Base-by-base conservation (phyloP, 768 basidiomycete genomes). In the Hortiboletus flavorubellus region DNA sequence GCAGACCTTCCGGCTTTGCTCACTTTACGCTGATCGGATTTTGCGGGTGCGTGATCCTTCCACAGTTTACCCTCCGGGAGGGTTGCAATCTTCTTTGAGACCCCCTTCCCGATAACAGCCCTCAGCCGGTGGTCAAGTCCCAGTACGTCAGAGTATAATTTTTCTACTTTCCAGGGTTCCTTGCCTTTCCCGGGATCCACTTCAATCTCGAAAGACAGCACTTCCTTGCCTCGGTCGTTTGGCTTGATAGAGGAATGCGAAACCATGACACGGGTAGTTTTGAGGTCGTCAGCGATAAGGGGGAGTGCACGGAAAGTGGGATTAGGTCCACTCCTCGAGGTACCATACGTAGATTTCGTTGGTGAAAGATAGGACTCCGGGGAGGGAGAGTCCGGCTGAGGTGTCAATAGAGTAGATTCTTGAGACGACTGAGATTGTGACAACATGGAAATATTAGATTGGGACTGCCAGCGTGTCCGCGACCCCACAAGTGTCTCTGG, bases 1-100 rank as follows among this genome's bases (percentile, higher is more conserved):
- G 6, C 9, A 11, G 1, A 34, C 8, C 8, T 8, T 35, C 10
- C 7, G 45, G 3, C 33, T 16, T 33, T 8, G 74, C 84, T 62
- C 65, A 91, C 93, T 79, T 98, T 98, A 60, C 96, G 77, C 72
- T 96, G 93, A 76, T 98, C 97, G 41, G 94, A 91, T 76, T 91
- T 95, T 30, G 91, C 92, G 31, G 96, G 96, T 0, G 95, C 94
- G 70, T 96, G 93, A 73, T 98, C 97, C 71, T 85, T 95, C 91
- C 96, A 98, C 9, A 97, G 76, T 71, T 87, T 89, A 26, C 91
- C 91, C 69, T 99, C 97, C 2, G 97, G 97, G 54, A 99, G 71
- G 51, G 73, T 78, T 18, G 78, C 85, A 46, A 98, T 85, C 72
- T 83, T 90, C 77, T 93, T 94, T 41, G 78, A 81, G 18, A 89